A percentile compares a stretch with the other conserved stretches of the same genome.
Evolutionary conservation across 164 flowering plant species (phyloP).

Genomic region (Nelumbo lutea): DNA sequence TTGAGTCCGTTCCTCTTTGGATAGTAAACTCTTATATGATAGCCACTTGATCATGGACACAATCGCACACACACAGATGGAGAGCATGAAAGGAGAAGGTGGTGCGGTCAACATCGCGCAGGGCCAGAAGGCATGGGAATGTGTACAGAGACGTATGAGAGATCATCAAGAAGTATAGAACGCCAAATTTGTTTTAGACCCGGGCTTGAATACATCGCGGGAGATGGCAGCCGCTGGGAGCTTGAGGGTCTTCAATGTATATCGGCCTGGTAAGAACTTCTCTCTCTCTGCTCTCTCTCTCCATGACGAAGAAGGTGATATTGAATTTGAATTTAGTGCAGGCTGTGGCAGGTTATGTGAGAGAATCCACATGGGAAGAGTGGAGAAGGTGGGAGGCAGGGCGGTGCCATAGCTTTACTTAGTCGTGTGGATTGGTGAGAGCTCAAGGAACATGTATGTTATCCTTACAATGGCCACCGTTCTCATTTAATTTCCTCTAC

Average conservation of each 20-base stretch:
- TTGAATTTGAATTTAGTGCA: constrained; percentile 11
- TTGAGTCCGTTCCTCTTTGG: not conserved
- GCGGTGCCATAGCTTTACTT: constrained; percentile 40
- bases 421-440: constrained; percentile 39
- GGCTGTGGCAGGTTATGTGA: constrained; percentile 41
- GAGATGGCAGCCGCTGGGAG: constrained; percentile 60
- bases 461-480: constrained; percentile 48
- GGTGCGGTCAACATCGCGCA: constrained; percentile 48
- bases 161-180: constrained; percentile 36
- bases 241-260: constrained; percentile 44
- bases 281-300: not conserved
- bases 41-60: not conserved
- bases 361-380: constrained; percentile 46
- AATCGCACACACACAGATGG: constrained; percentile 24
- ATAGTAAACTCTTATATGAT: not conserved
- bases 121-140: constrained; percentile 53
- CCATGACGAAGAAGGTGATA: not conserved
- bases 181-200: constrained; percentile 40
- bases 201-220: constrained; percentile 32
- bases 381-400: constrained; percentile 52
- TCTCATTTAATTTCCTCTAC: too few species aligned
- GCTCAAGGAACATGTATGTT: constrained; percentile 13
- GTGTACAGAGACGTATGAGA: constrained; percentile 50
- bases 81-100: constrained; percentile 47
- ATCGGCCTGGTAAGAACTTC: constrained; percentile 40